Conservation (phyloP, 164 flowering plant species). For the Warburgia ugandensis region DNA sequence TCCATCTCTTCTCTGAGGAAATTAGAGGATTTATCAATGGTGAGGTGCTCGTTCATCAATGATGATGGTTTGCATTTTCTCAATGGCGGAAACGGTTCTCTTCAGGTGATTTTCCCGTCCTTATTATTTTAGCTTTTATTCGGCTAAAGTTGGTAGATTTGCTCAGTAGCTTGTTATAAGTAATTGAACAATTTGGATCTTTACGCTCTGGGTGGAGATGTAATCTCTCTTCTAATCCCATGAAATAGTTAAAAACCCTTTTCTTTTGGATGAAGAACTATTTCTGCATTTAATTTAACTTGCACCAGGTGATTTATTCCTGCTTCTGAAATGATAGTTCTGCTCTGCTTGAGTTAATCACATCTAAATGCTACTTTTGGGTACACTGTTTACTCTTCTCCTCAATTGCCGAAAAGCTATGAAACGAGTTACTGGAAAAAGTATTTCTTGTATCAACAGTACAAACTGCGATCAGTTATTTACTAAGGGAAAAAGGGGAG, state of each 20-base stretch:
- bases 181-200: neutral
- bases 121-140: neutral
- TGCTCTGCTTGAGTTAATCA: neutral
- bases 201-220: no score
- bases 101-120: conserved; percentile 10
- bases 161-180: neutral
- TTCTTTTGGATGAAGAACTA: no score
- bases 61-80: conserved; percentile 21
- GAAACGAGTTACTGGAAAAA: conserved; percentile 1
- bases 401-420: neutral
- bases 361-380: neutral
- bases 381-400: neutral
- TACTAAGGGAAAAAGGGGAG: no score
- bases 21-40: conserved; percentile 19
- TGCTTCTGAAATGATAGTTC: neutral
- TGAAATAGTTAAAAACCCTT: no score
- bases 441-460: no score
- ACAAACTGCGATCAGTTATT: no score
- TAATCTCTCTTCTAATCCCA: no score
- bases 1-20: conserved; percentile 18
- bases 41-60: conserved; percentile 19
- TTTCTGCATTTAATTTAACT: neutral
- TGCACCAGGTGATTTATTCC: neutral
- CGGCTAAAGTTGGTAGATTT: neutral
- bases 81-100: conserved; percentile 10